Percentiles rank a stretch among this genome's conserved stretches.
Evolutionary conservation across 176 grass and related monocot species (phyloP).

Genomic region (Paspalum notatum): DNA sequence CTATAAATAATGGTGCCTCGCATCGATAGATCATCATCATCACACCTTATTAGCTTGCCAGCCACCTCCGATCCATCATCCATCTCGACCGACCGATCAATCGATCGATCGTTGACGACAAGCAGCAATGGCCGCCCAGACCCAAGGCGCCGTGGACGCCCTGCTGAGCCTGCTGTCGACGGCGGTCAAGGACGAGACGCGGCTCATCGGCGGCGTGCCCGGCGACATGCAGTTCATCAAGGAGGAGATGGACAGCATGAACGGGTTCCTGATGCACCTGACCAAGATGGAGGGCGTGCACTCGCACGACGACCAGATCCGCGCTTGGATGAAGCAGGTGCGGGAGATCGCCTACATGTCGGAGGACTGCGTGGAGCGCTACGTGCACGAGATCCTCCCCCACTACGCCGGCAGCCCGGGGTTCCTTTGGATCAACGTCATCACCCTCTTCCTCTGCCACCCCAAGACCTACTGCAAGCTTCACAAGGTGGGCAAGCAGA

Average conservation of each 20-base stretch:
- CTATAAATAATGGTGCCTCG: too few relatives aligned
- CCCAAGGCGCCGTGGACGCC: neutral
- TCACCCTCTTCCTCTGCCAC: fast-evolving
- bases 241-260: conserved; percentile 21
- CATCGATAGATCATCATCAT: too few relatives aligned
- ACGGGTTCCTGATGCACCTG: conserved; percentile 1
- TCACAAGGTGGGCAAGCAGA: conserved; percentile 6
- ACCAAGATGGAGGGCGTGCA: neutral
- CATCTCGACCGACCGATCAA: too few relatives aligned
- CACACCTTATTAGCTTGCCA: too few relatives aligned
- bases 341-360: conserved; percentile 25
- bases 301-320: conserved; percentile 45
- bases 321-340: conserved; percentile 54
- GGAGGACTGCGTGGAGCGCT: conserved; percentile 35
- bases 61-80: too few relatives aligned
- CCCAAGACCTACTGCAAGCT: too few relatives aligned
- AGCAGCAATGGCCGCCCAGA: neutral
- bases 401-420: too few relatives aligned
- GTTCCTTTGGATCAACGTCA: fast-evolving
- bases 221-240: conserved; percentile 12
- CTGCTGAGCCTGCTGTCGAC: neutral
- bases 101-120: too few relatives aligned
- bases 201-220: neutral
- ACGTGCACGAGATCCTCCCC: neutral
- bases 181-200: neutral